These are phyloP conservation scores for Talaromyces nanjingensis DNA, from an alignment of 495 filamentous ascomycete genomes.

Conservation along the genomic window DNA sequence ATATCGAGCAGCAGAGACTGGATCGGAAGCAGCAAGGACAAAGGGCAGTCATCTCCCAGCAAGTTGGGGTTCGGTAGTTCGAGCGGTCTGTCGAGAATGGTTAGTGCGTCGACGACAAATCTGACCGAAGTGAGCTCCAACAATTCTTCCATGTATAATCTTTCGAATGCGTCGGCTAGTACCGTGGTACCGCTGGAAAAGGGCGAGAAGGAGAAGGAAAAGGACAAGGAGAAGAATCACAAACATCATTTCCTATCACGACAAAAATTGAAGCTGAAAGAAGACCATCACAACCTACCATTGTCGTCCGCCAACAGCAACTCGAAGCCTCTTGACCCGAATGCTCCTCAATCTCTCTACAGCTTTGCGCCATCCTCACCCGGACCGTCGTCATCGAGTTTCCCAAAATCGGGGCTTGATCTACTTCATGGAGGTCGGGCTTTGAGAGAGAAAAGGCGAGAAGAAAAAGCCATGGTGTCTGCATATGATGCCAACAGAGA, in stretches of 20 bases:
- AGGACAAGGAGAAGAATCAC: conserved; percentile 50
- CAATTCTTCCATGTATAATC: conserved; percentile 68
- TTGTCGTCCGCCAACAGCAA: conserved; percentile 89
- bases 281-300: conserved; percentile 64
- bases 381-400: conserved; percentile 57
- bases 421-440: conserved; percentile 78
- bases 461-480: conserved; percentile 55
- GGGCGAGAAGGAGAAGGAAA: conserved; percentile 53
- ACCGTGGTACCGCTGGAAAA: conserved; percentile 55
- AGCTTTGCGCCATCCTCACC: conserved; percentile 71
- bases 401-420: conserved; percentile 76
- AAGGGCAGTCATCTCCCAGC: conserved; percentile 70
- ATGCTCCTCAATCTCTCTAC: conserved; percentile 79
- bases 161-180: conserved; percentile 76
- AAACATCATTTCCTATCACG: conserved; percentile 82
- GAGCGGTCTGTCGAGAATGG: conserved; percentile 50
- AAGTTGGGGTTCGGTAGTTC: conserved; percentile 61
- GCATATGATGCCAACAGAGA: conserved; percentile 18
- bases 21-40: conserved; percentile 44
- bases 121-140: conserved; percentile 56
- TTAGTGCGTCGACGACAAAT: conserved; percentile 72
- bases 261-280: conserved; percentile 86
- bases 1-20: conserved; percentile 63
- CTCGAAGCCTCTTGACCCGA: conserved; percentile 77
- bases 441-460: conserved; percentile 83